Percentiles rank a stretch among this genome's conserved stretches.
These are phyloP conservation scores for Kluyveromyces starmeri DNA, from an alignment of 805 yeast genomes.

Conservation along the genomic window DNA sequence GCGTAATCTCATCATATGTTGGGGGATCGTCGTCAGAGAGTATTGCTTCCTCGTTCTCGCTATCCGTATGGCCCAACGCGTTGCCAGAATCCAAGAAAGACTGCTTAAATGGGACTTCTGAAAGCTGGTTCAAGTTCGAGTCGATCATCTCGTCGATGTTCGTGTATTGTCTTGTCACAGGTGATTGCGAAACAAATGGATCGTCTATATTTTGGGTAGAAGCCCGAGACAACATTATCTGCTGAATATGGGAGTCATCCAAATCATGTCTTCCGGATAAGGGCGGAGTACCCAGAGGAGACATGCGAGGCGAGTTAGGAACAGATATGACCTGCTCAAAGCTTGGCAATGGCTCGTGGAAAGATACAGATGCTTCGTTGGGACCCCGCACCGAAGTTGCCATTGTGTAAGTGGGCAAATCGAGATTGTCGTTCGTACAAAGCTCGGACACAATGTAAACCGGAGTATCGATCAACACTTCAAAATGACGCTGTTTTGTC, in stretches of 20 bases:
- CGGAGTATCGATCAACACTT: slow-evolving; percentile 74
- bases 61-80: background rate
- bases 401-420: slow-evolving; percentile 32
- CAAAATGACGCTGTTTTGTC: slow-evolving; percentile 58
- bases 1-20: slow-evolving; percentile 24
- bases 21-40: slow-evolving; percentile 25
- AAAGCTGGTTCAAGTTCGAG: background rate
- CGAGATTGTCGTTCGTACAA: slow-evolving; percentile 32
- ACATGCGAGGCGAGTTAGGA: slow-evolving; percentile 26
- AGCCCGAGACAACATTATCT: slow-evolving; percentile 16
- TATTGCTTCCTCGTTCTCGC: slow-evolving; percentile 1
- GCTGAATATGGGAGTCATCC: slow-evolving; percentile 17
- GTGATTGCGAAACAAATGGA: slow-evolving; percentile 1
- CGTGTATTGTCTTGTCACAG: slow-evolving; percentile 8
- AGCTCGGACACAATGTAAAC: slow-evolving; percentile 42
- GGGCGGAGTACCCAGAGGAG: slow-evolving; percentile 19
- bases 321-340: slow-evolving; percentile 55
- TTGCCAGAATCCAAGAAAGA: slow-evolving; percentile 1
- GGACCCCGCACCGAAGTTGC: slow-evolving; percentile 11
- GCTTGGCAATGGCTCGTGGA: slow-evolving; percentile 39
- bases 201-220: slow-evolving; percentile 13
- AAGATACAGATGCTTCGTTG: slow-evolving; percentile 8
- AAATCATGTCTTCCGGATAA: slow-evolving; percentile 11
- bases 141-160: slow-evolving; percentile 16
- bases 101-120: background rate